phyloP scores from a whole-genome alignment of 495 filamentous ascomycete genomes.

The Parathielavia appendiculata region DNA sequence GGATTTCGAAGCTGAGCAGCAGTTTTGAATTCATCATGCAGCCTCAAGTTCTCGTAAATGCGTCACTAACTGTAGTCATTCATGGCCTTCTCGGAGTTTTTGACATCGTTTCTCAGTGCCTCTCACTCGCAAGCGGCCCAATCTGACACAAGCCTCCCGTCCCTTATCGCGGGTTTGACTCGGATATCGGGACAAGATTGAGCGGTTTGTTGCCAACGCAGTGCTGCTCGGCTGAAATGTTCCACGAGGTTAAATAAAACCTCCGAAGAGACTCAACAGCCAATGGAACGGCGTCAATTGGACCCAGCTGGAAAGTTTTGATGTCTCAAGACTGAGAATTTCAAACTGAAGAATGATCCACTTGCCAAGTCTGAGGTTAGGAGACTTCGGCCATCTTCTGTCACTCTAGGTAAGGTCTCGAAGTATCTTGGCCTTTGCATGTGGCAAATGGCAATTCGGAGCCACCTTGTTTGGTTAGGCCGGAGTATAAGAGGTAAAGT shows the following conservation, averaged over 20 bases:
- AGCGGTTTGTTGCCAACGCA: conserved; percentile 13
- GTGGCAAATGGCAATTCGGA: background rate
- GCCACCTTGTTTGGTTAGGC: background rate
- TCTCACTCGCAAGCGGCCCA: background rate
- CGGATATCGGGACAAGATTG: conserved; percentile 8
- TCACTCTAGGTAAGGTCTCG: background rate
- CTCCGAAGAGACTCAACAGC: conserved; percentile 13
- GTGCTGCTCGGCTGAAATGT: conserved; percentile 30
- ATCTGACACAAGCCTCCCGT: background rate
- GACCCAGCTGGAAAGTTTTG: conserved; percentile 10
- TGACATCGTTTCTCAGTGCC: background rate
- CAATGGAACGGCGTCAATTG: conserved; percentile 20
- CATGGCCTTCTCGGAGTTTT: background rate
- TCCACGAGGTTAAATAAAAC: conserved; percentile 27
- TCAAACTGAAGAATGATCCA: background rate
- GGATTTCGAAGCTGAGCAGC: background rate
- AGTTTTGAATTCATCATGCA: conserved; percentile 4
- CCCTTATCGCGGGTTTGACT: conserved; percentile 1
- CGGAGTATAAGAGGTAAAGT: too few relatives aligned
- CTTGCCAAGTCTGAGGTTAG: background rate
- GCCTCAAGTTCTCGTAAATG: background rate
- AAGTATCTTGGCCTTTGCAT: background rate
- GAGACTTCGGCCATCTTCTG: background rate
- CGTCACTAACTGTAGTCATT: background rate
- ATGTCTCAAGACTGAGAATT: background rate